Evolutionary conservation across 1,139 yeast species (phyloP), one percentile per base, ranked within the genome.

Genomic region (Meyerozyma athensensis): DNA sequence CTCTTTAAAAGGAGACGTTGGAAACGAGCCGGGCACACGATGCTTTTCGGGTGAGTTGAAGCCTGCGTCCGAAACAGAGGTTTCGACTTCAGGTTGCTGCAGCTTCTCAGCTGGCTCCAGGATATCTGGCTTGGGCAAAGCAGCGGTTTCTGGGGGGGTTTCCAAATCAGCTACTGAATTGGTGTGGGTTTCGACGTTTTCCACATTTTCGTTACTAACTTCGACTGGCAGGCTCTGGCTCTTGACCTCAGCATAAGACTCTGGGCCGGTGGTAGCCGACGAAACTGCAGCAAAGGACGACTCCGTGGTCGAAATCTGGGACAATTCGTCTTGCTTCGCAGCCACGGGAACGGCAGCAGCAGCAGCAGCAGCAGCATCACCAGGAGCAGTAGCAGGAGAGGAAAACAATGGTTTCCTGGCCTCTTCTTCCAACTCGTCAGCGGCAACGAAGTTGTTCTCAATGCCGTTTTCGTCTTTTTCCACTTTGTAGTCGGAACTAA

Each of bases 261-360:
- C 45, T 33, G 47, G 55, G 10, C 38, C 39, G 12, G 59, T 47
- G 16, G 50, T 52, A 3, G 60, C 60, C 38, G 56, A 45, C 4
- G 72, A 65, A 17, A 68, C 65, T 6, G 72, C 72, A 10, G 73
- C 72, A 53, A 63, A 68, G 4, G 74, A 66, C 1, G 72, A 65
- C 6, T 56, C 52, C 2, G 65, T 46, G 2, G 72, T 63, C 40
- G 56, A 56, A 4, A 62, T 65, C 26, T 61, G 63, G 26, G 54
- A 48, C 30, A 54, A 35, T 14, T 36, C 38, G 7, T 45, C 41
- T 13, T 13, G 14, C 30, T 32, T 16, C 7, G 30, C 18, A 13
- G 32, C 24, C 4, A 33, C 20, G n/a, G 20, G 39, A 5, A 31
- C 19, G 4, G 40, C 24, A 9, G 36, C 43, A 13, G 41, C 46